A percentile compares a stretch with the other conserved stretches of the same genome.
Evolutionary conservation across 257 asterid species (phyloP).

Genomic region (Lycium barbarum): DNA sequence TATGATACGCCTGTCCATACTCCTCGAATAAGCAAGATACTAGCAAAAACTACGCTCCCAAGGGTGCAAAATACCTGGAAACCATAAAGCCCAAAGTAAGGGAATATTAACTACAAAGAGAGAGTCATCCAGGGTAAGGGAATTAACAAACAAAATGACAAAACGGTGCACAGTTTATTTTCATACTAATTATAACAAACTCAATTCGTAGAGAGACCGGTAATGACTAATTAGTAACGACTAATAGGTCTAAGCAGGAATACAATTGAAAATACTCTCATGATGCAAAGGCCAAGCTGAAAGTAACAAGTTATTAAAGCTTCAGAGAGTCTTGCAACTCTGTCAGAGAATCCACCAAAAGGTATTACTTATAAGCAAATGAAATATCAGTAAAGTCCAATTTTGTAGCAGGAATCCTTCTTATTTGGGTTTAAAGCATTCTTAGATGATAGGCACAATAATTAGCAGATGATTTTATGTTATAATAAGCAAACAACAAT

Average conservation of each 20-base stretch:
- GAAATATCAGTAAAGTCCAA: not conserved
- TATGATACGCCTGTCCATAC: slow-evolving; percentile 81
- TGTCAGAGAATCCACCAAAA: not conserved
- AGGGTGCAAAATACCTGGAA: slow-evolving; percentile 90
- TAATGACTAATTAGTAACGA: not conserved
- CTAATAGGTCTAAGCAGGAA: not conserved
- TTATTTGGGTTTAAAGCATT: not conserved
- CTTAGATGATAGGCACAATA: not conserved
- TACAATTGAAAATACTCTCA: not conserved
- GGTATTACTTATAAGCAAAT: not conserved
- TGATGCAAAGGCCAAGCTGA: not conserved
- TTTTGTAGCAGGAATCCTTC: not conserved
- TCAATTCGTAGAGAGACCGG: not conserved
- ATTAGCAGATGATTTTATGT: not conserved
- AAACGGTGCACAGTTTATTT: not conserved
- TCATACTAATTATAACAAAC: not conserved
- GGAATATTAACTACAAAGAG: not conserved
- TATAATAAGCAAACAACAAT: not conserved
- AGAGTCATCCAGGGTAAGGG: not conserved
- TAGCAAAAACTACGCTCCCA: slow-evolving; percentile 80
- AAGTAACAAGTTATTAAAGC: not conserved
- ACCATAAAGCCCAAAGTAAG: not conserved
- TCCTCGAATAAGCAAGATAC: slow-evolving; percentile 81
- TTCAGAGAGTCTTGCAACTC: not conserved
- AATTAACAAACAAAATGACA: not conserved